These are phyloP conservation scores for Metschnikowia drakensbergensis DNA, from an alignment of 805 yeast genomes.

Conservation along the genomic window DNA sequence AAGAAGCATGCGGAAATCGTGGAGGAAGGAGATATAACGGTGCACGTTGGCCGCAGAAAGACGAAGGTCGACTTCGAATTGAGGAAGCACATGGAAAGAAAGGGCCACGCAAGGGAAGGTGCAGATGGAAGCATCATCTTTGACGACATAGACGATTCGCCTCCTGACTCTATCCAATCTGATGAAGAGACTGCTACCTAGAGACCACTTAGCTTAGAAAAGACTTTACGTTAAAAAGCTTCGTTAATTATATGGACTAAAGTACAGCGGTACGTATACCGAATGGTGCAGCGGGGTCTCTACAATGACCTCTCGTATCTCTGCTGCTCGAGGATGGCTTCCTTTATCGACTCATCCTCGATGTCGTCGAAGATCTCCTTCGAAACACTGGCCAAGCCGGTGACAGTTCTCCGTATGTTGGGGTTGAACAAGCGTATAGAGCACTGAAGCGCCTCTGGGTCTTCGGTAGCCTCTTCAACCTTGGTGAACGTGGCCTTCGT, in stretches of 20 bases:
- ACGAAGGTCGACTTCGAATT: conserved; percentile 45
- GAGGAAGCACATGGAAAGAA: conserved; percentile 43
- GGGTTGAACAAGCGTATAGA: conserved; percentile 41
- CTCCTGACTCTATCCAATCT: conserved; percentile 14
- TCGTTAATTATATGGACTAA: not conserved
- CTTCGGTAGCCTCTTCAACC: conserved; percentile 21
- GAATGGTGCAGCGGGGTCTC: not conserved
- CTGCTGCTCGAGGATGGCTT: conserved; percentile 63
- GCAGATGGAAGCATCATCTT: conserved; percentile 15
- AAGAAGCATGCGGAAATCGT: conserved; percentile 45
- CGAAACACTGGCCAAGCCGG: conserved; percentile 65
- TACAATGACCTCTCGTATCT: conserved; percentile 36
- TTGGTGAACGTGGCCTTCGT: conserved; percentile 32
- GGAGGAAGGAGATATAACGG: conserved; percentile 47
- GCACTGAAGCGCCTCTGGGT: conserved; percentile 32
- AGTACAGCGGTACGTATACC: conserved; percentile 2
- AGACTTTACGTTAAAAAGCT: not conserved
- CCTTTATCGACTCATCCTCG: conserved; percentile 49
- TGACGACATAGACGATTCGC: conserved; percentile 16
- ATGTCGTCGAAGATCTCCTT: conserved; percentile 53
- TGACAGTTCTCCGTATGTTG: conserved; percentile 47
- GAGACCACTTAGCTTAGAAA: not conserved
- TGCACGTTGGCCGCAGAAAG: conserved; percentile 43
- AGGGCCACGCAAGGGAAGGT: conserved; percentile 16
- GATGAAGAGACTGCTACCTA: conserved; percentile 3